Base-by-base conservation (phyloP, 2,329 filamentous ascomycete genomes). In the Alternaria metachromatica region DNA sequence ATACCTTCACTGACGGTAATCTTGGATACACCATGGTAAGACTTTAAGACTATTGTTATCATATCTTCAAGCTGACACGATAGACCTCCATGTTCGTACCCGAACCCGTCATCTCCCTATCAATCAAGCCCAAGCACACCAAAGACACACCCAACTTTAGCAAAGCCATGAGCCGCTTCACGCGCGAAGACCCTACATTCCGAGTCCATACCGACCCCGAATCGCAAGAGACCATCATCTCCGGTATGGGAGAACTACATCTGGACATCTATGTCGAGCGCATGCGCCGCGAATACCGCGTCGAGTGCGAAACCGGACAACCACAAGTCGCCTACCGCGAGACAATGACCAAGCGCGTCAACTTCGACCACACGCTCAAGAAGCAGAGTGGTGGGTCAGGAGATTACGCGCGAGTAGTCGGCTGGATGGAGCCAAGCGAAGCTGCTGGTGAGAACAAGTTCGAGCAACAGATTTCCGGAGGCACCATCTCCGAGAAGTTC, bases 131-230 rank as follows among this genome's bases (percentile, higher is more conserved):
- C 51, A 98, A 98, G 86, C 90, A 93, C 80, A 94, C 88, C 79
- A 96, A 93, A 80, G 95, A 99, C 76, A 90, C 91, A 62, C 89
- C 93, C 78, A 96, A 96, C 84, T 99, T 99, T 87, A 94, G 91
- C 78, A 99, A 99, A 84, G 96, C 96, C 72, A 98, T 99, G 90
- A 96, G 95, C 80, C 92, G 96, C 72, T 99, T 99, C 88, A 95
- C 97, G 83, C 92, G 96, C 68, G 96, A 99, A 83, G 96, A 99
- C 76, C 96, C 96, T 4, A 99, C 96, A 12, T 99, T 99, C 88
- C 90, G 96, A 58, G 92, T 99, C 41, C 91, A 93, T 74, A 94
- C 97, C 74, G 96, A 99, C 77, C 82, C 88, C 15, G 96, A 99
- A 83, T 95, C 91, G 68, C 92, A 97, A 78, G 93, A 99, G 84